Conservation (phyloP, 2,329 filamentous ascomycete genomes). For the Alternaria sp. region DNA sequence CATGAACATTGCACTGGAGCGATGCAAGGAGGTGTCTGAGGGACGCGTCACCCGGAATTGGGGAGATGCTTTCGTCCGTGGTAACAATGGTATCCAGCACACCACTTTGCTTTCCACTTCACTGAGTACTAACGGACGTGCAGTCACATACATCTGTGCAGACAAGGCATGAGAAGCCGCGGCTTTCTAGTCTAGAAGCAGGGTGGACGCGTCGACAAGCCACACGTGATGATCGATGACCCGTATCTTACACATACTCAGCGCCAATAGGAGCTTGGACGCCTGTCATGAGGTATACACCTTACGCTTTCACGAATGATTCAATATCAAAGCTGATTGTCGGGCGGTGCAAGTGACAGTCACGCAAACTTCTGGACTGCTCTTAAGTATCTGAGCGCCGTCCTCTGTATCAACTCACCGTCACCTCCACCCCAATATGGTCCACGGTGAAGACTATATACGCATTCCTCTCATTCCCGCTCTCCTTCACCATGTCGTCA, state of each 20-base stretch:
- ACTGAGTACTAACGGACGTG: conserved; percentile 12
- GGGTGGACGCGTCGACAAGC: not conserved
- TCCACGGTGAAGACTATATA: not conserved
- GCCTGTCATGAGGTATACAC: not conserved
- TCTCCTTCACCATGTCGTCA: not conserved
- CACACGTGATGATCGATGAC: not conserved
- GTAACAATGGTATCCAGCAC: conserved; percentile 78
- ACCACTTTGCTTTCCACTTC: not conserved
- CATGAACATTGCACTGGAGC: conserved; percentile 99
- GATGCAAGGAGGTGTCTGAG: conserved; percentile 90
- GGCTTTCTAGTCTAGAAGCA: not conserved
- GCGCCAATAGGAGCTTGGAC: not conserved
- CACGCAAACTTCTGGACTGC: not conserved
- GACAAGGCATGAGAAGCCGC: conserved; percentile 29
- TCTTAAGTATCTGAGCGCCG: not conserved
- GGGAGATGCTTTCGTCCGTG: conserved; percentile 92
- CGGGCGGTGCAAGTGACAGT: not conserved
- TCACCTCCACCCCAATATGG: not conserved
- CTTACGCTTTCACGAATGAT: not conserved
- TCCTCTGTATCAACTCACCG: not conserved
- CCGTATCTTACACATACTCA: not conserved
- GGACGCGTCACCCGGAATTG: conserved; percentile 82
- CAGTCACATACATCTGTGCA: conserved; percentile 42
- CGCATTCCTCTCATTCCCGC: not conserved
- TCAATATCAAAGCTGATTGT: not conserved